Base-by-base conservation (phyloP, 2,329 filamentous ascomycete genomes). In the Diaporthe ampelina region DNA sequence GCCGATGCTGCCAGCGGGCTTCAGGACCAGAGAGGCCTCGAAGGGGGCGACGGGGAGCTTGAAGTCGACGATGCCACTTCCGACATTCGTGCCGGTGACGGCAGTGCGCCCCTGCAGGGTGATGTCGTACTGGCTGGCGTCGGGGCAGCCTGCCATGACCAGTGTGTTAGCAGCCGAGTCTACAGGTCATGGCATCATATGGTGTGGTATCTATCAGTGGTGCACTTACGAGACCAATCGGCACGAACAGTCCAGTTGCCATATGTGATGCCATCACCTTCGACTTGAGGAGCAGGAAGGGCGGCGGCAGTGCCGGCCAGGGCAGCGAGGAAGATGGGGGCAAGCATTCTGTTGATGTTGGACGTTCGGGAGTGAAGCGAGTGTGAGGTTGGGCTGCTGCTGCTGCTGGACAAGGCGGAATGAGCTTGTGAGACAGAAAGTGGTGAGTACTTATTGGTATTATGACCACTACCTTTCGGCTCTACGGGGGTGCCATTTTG, bases 11-110 rank as follows among this genome's bases (percentile, higher is more conserved):
- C 71, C 71, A 4, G 59, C 59, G 24, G 71, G 71, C 71, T 73
- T 73, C n/a, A 73, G 59, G 19, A 73, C 71, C 35, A 73, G 71
- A 3, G 48, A 67, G 13, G 48, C 71, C 7, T 63, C 40, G 26
- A 73, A 68, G 35, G 48, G 48, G 37, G 45, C 58, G 35, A 65
- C 61, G 37, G 71, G 71, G 21, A 73, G 35, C 50, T 40, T 63
- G 71, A 73, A 73, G 50, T 73, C 71, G 59, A 73, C 59, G 15
- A 73, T 73, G 43, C 71, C 71, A 17, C 29, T 54, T 40, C 59
- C 71, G 26, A 17, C 37, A 13, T 40, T 35, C 1, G 58, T 65
- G 52, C 71, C 71, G 1, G 71, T 43, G 59, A 65, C 71, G 21
- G 71, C 50, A 26, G 17, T 68, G 13, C 45, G 24, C 13, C 71